Base-by-base conservation (phyloP, 768 basidiomycete genomes). In the Lactarius psammicola region DNA sequence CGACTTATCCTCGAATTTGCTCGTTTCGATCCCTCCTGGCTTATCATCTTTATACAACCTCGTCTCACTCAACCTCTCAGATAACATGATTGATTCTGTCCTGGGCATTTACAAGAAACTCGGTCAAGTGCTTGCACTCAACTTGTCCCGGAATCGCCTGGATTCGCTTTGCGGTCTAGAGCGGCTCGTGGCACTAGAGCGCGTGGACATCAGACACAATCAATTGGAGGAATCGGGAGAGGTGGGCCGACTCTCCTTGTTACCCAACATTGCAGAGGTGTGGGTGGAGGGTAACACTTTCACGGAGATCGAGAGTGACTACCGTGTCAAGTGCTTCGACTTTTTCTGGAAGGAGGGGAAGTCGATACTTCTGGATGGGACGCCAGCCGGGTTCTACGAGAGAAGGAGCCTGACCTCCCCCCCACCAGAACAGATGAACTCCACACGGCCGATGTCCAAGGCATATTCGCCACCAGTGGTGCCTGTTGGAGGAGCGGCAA, bases 51-150 rank as follows among this genome's bases (percentile, higher is more conserved):
- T 99, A 28, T 85, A 87, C 72, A 90, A 88, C 68, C 89, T 99
- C 60, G 76, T 86, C 61, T 92, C 90, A n/a, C 87, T 99, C 71
- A 95, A 97, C 76, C 85, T 99, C n/a, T 83, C 92, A 18, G 90
- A 95, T 76, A 99, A 99, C 78, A 93, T 99, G 86, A 94, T 99
- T 70, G 94, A 96, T 74, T 95, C 95, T 20, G 89, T 98, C 20
- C 84, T 95, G 4, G 90, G 92, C 33, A 92, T 97, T 64, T 91
- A 94, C 72, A 84, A 84, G 42, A 85, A 87, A 60, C 82, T 98
- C 42, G 92, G 92, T 1, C 86, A 88, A 67, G 81, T 97, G 30
- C 80, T 88, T 20, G 80, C 82, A 7, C 80, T 98, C 71, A 94
- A 96, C 75, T 81, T 98, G 20, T 84, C 91, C 1, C 80, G 82